Base-by-base conservation (phyloP, 2,329 filamentous ascomycete species). In the Aureobasidium sp. region DNA sequence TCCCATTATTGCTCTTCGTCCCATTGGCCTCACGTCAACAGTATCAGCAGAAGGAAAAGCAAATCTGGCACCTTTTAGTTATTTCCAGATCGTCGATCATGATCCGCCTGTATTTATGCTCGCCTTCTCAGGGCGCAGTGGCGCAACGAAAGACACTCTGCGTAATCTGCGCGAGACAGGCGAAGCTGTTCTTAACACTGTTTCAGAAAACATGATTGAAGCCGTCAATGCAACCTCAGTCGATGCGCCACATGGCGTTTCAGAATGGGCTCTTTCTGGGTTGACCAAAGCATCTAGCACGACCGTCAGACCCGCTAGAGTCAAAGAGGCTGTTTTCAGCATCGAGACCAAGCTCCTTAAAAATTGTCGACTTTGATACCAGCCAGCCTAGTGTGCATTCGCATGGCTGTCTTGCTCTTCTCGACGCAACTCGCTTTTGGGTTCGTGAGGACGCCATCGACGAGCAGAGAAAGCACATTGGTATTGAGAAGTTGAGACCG, bases 241-340 rank as follows among this genome's bases (percentile, higher is more conserved):
- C 68, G 88, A 94, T 72, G 83, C 89, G 0, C 91, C 91, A 0
- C 84, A 84, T 63, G 89, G 87, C 1, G 76, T 82, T 1, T 87
- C 84, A 2, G 91, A 96, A 76, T 95, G 90, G 90, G 79, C 81
- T 1, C 76, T 91, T 15, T 83, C 82, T 39, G 91, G 91, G 0
- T 77, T 96, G 63, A 89, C 87, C 5, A 86, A 87, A 0, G 84
- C 80, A 0, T 77, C 82, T 36, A 87, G 83, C 60, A 76, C 80
- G 52, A 80, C 83, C 9, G 89, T 94, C 29, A 81, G 81, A 69
- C 78, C 85, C 1, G 82, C 88, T 26, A 79, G 91, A 20, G 90
- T 95, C 3, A 79, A 82, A 68, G 91, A 96, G 79, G 87, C 90
- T 0, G 79, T 95, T 0, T 88, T 96, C 66, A 83, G 84, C 53